Percentiles rank a stretch among this genome's conserved stretches.
phyloP scores from a whole-genome alignment of 2,329 filamentous ascomycete species.

The Pleurostoma richardsiae region DNA sequence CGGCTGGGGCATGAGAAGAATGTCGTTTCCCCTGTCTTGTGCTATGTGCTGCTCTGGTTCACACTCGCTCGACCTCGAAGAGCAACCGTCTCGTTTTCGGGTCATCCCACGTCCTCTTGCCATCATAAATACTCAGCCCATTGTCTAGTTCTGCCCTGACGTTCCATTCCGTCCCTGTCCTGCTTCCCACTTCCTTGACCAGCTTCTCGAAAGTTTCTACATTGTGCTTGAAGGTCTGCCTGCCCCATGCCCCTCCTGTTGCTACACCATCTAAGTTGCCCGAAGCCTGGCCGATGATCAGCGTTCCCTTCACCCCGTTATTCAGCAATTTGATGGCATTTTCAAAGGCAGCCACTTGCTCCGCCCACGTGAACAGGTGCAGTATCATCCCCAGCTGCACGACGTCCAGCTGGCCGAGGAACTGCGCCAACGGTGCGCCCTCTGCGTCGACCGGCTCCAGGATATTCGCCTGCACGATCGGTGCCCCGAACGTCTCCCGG shows the following conservation, averaged over 20 bases:
- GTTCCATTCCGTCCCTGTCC: slow-evolving; percentile 15
- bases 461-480: slow-evolving; percentile 23
- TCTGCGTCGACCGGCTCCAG: slow-evolving; percentile 21
- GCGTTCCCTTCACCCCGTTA: slow-evolving; percentile 18
- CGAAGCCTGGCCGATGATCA: slow-evolving; percentile 22
- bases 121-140: slow-evolving; percentile 14
- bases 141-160: slow-evolving; percentile 13
- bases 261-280: slow-evolving; percentile 11
- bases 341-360: slow-evolving; percentile 20
- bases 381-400: slow-evolving; percentile 31
- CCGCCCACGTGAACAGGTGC: slow-evolving; percentile 30
- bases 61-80: slow-evolving; percentile 11
- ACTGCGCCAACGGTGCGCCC: slow-evolving; percentile 13
- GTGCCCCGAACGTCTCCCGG: slow-evolving; percentile 17
- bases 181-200: slow-evolving; percentile 7
- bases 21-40: background rate
- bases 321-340: slow-evolving; percentile 21
- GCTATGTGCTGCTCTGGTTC: background rate
- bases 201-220: slow-evolving; percentile 17
- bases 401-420: slow-evolving; percentile 22
- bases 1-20: background rate
- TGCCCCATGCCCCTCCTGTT: slow-evolving; percentile 4
- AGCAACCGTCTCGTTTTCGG: slow-evolving; percentile 11
- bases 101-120: slow-evolving; percentile 17
- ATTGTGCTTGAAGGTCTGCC: slow-evolving; percentile 24